Base-by-base conservation (phyloP, 208 protist species). In the Wallacemonas sp. region DNA sequence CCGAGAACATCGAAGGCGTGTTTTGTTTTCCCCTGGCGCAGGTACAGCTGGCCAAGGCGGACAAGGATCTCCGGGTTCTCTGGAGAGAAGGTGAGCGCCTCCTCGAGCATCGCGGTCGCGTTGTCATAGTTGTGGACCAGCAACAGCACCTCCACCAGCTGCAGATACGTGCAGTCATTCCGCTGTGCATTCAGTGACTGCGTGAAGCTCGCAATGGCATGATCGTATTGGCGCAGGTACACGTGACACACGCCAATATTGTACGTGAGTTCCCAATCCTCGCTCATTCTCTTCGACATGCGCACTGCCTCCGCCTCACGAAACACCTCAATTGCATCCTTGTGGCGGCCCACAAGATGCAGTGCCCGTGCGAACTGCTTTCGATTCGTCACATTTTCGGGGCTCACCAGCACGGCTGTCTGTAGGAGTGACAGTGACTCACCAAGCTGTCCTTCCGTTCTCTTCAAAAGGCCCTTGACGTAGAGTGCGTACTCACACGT, bases 371-470 rank as follows among this genome's bases (percentile, higher is more conserved):
- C 96, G 2, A 98, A 78, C 74, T 99, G 97, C 66, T 98, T 98
- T 23, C 93, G 82, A 66, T 88, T 98, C 1, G 49, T 55, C 23
- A 85, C 68, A 70, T 92, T 98, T 69, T 92, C 72, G 0, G 97
- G 94, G 65, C 93, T 97, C 29, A 99, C 74, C 23, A 90, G 65
- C 34, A 90, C 84, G 4, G 92, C 95, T 0, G 82, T 77, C 66
- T 98, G 91, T 68, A 99, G 96, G 17, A 99, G 90, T 47, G 81
- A 69, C 17, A 99, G 72, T 11, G 95, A 97, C 72, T 98, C 96
- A n/a, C 82, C 78, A n/a, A 99, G 84, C 23, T 93, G 68, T 12
- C 98, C 98, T 16, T 95, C 84, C 19, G 91, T 75, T 5, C 97
- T 70, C 52, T 85, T 90, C 24, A 99, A 92, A 8, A 98, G 70